Evolutionary conservation across 2,329 filamentous ascomycete species (phyloP).

Genomic region (Ophiocordyceps camponoti-saundersi): DNA sequence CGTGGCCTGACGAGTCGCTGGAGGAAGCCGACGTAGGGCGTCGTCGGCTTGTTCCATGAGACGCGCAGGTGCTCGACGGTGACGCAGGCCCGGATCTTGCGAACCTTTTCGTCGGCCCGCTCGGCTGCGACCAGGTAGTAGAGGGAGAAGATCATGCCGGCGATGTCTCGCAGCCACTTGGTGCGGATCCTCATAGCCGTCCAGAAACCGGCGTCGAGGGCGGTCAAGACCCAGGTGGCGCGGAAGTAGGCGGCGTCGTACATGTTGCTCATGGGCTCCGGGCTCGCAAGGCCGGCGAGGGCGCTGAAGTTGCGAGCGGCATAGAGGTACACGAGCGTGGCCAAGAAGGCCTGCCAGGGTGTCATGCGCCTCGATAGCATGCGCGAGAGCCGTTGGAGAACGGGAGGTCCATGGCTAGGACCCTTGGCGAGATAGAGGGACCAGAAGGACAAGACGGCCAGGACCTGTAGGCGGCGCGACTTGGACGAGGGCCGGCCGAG

Average conservation of each 20-base stretch:
- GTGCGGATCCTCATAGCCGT: conserved; percentile 80
- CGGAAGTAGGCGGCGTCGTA: conserved; percentile 88
- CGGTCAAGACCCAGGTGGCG: conserved; percentile 92
- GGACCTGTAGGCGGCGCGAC: conserved; percentile 82
- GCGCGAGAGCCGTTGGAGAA: conserved; percentile 52
- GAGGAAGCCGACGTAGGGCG: conserved; percentile 64
- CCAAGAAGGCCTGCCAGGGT: conserved; percentile 74
- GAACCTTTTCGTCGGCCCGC: conserved; percentile 88
- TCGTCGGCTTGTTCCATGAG: conserved; percentile 88
- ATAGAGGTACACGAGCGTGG: conserved; percentile 85
- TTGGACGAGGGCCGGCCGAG: conserved; percentile 79
- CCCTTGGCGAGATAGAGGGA: conserved; percentile 72
- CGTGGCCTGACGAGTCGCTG: conserved; percentile 59
- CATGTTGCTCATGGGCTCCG: conserved; percentile 85
- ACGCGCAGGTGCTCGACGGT: conserved; percentile 85
- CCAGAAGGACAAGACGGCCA: conserved; percentile 87
- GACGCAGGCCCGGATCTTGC: conserved; percentile 70
- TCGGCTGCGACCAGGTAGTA: conserved; percentile 92
- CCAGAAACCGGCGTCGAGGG: conserved; percentile 93
- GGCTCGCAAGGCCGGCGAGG: conserved; percentile 75
- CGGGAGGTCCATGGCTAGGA: conserved; percentile 73
- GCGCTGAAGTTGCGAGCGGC: conserved; percentile 86
- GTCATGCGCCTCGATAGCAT: conserved; percentile 57
- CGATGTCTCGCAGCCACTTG: conserved; percentile 67
- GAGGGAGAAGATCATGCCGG: conserved; percentile 66